Evolutionary conservation across 2,329 filamentous ascomycete genomes (phyloP).

Genomic region (Arthrobotrys musiformis): DNA sequence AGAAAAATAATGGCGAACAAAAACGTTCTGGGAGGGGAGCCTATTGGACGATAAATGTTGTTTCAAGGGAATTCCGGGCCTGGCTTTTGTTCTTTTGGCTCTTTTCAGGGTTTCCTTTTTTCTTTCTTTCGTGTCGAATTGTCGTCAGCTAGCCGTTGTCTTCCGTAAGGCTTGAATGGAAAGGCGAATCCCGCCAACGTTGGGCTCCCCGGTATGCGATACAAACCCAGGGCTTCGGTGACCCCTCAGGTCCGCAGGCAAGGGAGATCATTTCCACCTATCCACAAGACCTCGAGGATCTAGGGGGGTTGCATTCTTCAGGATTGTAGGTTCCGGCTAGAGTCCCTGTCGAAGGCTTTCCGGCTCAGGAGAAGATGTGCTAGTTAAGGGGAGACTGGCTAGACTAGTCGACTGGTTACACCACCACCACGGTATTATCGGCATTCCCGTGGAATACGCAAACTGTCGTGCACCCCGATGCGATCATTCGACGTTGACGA

Average conservation of each 20-base stretch:
- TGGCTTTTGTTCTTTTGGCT: constrained; percentile 17
- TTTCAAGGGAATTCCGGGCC: constrained; percentile 26
- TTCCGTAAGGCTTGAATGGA: constrained; percentile 27
- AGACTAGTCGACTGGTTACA: background rate
- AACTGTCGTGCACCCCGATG: constrained; percentile 34
- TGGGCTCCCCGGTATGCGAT: constrained; percentile 2
- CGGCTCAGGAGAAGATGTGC: background rate
- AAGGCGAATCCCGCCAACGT: constrained; percentile 18
- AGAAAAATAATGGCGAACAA: constrained; percentile 15
- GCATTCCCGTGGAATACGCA: constrained; percentile 31
- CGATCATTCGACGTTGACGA: constrained; percentile 36
- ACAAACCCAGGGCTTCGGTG: constrained; percentile 4
- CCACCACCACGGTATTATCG: constrained; percentile 9
- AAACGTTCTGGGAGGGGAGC: constrained; percentile 28
- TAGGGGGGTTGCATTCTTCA: background rate
- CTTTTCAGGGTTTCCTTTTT: background rate
- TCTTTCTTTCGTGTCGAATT: background rate
- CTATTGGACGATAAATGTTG: constrained; percentile 36
- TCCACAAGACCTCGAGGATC: background rate
- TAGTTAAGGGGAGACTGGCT: background rate
- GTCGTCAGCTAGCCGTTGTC: constrained; percentile 8
- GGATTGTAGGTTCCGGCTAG: background rate
- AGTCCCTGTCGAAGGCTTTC: background rate
- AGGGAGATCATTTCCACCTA: background rate
- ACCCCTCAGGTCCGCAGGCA: background rate